Conservation (phyloP, 176 grass and related monocot species). For the sorghum (Sorghum bicolor) region DNA sequence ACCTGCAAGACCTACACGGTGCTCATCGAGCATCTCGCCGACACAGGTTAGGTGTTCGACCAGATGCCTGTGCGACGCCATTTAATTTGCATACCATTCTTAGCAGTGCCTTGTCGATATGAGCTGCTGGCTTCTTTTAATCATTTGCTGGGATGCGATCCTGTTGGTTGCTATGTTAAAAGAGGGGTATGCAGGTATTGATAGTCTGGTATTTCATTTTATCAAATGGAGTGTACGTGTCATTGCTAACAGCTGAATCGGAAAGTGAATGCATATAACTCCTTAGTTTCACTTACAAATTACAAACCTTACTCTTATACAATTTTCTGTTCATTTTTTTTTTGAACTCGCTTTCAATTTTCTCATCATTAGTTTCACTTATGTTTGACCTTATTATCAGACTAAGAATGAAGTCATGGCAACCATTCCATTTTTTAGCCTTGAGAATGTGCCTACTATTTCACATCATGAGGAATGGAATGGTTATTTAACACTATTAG, state of each 20-base stretch:
- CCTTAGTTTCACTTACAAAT: not conserved
- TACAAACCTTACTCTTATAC: not conserved
- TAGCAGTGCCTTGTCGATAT: not conserved
- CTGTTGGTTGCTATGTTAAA: not conserved
- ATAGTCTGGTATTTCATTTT: not conserved
- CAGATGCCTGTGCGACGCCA: not conserved
- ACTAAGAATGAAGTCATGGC: not conserved
- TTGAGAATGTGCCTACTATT: not conserved
- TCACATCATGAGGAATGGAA: not conserved
- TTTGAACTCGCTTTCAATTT: not conserved
- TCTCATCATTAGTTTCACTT: not conserved
- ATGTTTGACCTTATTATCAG: not conserved
- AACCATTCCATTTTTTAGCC: not conserved
- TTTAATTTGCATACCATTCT: not conserved
- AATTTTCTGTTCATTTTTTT: not conserved
- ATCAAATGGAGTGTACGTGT: not conserved
- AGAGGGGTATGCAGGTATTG: not conserved
- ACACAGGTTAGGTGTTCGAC: constrained; percentile 50
- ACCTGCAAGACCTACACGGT: constrained; percentile 79
- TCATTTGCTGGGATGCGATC: not conserved
- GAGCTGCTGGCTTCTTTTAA: not conserved
- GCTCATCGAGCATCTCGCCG: constrained; percentile 63
- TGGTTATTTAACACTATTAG: not conserved
- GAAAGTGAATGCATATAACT: not conserved
- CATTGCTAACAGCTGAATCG: not conserved